These are phyloP conservation scores for Colletotrichum horii DNA, from an alignment of 2,329 filamentous ascomycete species.

Conservation along the genomic window DNA sequence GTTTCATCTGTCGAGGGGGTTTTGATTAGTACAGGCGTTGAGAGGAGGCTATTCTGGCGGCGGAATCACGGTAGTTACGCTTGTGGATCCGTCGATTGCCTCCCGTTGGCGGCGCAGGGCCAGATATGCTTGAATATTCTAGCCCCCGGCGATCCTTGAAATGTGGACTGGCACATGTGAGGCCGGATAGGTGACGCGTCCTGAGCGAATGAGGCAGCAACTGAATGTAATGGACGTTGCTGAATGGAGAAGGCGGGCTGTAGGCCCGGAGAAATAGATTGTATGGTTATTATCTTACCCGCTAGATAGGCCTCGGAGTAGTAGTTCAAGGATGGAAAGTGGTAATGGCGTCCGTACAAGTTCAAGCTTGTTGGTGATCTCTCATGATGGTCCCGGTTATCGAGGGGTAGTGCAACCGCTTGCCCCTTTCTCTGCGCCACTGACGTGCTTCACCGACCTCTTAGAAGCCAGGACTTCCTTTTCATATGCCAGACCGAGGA, in stretches of 20 bases:
- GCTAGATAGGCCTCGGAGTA: background rate
- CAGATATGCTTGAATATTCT: constrained; percentile 7
- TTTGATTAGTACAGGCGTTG: background rate
- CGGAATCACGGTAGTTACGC: background rate
- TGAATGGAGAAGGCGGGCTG: background rate
- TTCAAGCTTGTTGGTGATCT: constrained; percentile 3
- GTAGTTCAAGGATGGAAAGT: constrained; percentile 2
- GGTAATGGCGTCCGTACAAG: constrained; percentile 1
- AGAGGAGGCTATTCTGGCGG: background rate
- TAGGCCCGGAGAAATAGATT: background rate
- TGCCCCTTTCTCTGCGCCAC: background rate
- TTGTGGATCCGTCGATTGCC: background rate
- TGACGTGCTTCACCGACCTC: background rate
- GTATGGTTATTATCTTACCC: background rate
- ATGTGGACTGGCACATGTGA: background rate
- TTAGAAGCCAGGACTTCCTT: background rate
- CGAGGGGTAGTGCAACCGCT: background rate
- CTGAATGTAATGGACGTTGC: background rate
- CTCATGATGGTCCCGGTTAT: background rate
- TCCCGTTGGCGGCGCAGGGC: background rate
- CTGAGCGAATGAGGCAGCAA: background rate
- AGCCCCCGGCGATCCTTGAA: background rate
- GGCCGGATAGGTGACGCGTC: background rate
- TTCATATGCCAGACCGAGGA: background rate
- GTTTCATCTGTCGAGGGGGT: background rate